Conservation (phyloP, 2,329 filamentous ascomycete genomes). For the Fusarium sp. region DNA sequence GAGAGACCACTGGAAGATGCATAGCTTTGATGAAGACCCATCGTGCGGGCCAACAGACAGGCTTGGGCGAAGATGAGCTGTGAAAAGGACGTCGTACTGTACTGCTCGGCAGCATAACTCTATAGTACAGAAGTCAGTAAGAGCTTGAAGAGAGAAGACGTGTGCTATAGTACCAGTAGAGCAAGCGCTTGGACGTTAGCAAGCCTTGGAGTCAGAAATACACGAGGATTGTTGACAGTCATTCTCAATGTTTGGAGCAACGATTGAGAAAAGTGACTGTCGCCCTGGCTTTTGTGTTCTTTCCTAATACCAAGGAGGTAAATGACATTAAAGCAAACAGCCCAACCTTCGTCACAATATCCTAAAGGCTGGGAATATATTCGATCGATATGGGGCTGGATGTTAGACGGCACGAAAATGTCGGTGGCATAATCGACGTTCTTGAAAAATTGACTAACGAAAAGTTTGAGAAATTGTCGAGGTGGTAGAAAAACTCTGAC, state of each 20-base stretch:
- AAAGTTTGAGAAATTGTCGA: conserved; percentile 43
- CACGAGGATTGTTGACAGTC: conserved; percentile 43
- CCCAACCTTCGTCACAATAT: conserved; percentile 42
- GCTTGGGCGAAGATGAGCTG: conserved; percentile 44
- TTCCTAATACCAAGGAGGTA: conserved; percentile 42
- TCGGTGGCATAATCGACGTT: conserved; percentile 43
- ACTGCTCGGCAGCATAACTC: conserved; percentile 45
- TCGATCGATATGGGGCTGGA: conserved; percentile 41
- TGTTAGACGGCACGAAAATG: conserved; percentile 37
- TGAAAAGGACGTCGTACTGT: conserved; percentile 40
- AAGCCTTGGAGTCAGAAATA: conserved; percentile 43
- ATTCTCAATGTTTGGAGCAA: conserved; percentile 43
- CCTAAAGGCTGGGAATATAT: conserved; percentile 38
- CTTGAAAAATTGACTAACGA: conserved; percentile 43
- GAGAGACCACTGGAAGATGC: conserved; percentile 12
- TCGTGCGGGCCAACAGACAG: conserved; percentile 42
- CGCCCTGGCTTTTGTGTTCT: conserved; percentile 36
- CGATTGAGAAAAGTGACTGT: conserved; percentile 42
- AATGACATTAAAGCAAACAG: conserved; percentile 43
- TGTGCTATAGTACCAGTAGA: conserved; percentile 30
- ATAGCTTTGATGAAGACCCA: conserved; percentile 43
- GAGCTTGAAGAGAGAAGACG: too few species aligned
- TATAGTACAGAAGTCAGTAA: conserved; percentile 5
- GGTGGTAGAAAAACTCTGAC: conserved; percentile 37
- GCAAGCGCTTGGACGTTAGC: conserved; percentile 44